phyloP scores from a whole-genome alignment of 2,329 filamentous ascomycete genomes.

The Lachnellula arida region DNA sequence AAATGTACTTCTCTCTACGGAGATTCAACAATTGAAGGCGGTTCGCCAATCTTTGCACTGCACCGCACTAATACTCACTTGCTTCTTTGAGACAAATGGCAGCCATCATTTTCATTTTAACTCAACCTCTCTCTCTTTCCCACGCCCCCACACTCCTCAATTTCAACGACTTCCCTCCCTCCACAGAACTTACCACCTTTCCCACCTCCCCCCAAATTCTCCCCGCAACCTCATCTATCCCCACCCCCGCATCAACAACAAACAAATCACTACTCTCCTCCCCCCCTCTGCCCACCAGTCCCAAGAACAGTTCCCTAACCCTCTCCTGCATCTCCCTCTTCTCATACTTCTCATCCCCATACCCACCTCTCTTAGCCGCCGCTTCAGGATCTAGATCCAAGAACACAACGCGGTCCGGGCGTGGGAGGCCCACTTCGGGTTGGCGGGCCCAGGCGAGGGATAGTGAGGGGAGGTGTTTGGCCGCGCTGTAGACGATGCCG shows the following conservation, averaged over 20 bases:
- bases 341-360: conserved; percentile 86
- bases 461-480: conserved; percentile 70
- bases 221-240: conserved; percentile 52
- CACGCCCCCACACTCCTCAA: conserved; percentile 31
- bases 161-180: conserved; percentile 42
- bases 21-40: neutral
- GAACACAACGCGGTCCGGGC: conserved; percentile 84
- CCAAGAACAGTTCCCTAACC: conserved; percentile 71
- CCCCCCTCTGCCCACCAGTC: conserved; percentile 41
- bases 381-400: conserved; percentile 72
- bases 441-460: conserved; percentile 74
- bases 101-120: too few relatives aligned
- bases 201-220: conserved; percentile 35
- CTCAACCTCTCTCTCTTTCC: neutral
- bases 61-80: too few relatives aligned
- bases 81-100: too few relatives aligned
- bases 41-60: neutral
- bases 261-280: conserved; percentile 48
- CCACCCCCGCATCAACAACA: conserved; percentile 50
- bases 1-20: neutral
- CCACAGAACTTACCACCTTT: conserved; percentile 43
- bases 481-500: conserved; percentile 87
- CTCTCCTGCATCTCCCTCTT: conserved; percentile 73
- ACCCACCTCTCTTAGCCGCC: conserved; percentile 75
- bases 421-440: conserved; percentile 80